Evolutionary conservation across 345 rosid genomes (phyloP).

Genomic region (Eucalyptus marginata): DNA sequence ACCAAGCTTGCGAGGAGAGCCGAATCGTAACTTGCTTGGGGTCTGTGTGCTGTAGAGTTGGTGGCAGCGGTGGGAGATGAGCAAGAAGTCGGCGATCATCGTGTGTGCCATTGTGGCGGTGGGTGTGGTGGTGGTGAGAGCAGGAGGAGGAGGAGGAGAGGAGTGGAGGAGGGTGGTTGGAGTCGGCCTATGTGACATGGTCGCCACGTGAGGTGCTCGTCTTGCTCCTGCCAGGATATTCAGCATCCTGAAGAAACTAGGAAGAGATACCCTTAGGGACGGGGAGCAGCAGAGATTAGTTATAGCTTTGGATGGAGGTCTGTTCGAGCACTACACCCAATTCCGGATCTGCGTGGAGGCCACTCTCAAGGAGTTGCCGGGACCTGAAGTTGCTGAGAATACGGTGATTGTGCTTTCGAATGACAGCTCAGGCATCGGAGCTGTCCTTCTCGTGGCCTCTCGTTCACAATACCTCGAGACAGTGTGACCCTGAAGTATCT

Average conservation of each 20-base stretch:
- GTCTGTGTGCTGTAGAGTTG: not conserved
- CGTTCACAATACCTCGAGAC: slow-evolving; percentile 41
- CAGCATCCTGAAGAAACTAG: slow-evolving; percentile 31
- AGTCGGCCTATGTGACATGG: too few species aligned
- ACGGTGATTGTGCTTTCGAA: slow-evolving; percentile 27
- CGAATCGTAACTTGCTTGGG: not conserved
- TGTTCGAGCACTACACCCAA: slow-evolving; percentile 12
- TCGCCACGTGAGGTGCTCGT: slow-evolving; percentile 14
- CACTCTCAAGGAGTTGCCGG: slow-evolving; percentile 43
- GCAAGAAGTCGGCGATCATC: slow-evolving; percentile 7
- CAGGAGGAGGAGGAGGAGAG: too few species aligned
- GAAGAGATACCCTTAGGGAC: slow-evolving; percentile 11
- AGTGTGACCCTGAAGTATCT: not conserved
- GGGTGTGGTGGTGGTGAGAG: too few species aligned
- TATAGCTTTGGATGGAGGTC: slow-evolving; percentile 55
- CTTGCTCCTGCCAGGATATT: slow-evolving; percentile 28
- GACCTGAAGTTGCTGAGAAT: slow-evolving; percentile 30
- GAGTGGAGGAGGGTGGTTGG: too few species aligned
- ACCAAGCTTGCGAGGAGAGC: not conserved
- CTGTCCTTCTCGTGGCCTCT: slow-evolving; percentile 64
- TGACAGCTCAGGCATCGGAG: slow-evolving; percentile 74
- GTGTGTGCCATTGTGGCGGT: not conserved
- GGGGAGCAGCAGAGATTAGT: slow-evolving; percentile 36
- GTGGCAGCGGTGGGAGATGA: not conserved
- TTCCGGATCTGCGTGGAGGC: not conserved